These are phyloP conservation scores for Colletotrichum sp. DNA, from an alignment of 2,329 filamentous ascomycete species.

Conservation along the genomic window DNA sequence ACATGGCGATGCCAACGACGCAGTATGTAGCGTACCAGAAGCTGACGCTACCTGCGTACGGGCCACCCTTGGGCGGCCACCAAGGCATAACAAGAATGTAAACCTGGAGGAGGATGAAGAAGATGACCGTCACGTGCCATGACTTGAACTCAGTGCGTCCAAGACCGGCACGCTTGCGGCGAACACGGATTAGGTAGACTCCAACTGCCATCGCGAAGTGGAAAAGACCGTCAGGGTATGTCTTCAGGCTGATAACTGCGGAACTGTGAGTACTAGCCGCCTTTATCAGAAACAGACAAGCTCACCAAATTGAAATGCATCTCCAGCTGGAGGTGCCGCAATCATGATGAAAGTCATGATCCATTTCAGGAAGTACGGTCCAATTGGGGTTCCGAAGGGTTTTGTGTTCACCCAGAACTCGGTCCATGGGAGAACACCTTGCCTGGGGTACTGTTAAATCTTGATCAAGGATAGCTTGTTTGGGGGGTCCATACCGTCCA, in stretches of 20 bases:
- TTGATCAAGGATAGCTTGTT: neutral
- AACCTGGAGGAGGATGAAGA: conserved; percentile 63
- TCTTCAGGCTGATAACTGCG: conserved; percentile 61
- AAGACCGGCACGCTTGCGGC: conserved; percentile 55
- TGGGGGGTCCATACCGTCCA: conserved; percentile 43
- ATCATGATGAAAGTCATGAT: conserved; percentile 64
- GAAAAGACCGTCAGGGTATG: conserved; percentile 66
- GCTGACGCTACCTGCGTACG: conserved; percentile 67
- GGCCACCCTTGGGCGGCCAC: conserved; percentile 68
- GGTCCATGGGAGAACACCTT: conserved; percentile 66
- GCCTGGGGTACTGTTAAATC: conserved; percentile 29
- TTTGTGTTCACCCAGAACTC: conserved; percentile 66
- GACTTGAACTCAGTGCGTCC: conserved; percentile 57
- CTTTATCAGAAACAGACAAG: fast-evolving
- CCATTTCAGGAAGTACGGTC: conserved; percentile 65
- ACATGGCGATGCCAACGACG: conserved; percentile 68
- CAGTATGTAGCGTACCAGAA: conserved; percentile 79
- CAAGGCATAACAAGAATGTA: conserved; percentile 75
- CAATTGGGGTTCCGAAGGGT: conserved; percentile 68
- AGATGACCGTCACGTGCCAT: conserved; percentile 63
- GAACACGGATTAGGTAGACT: conserved; percentile 60
- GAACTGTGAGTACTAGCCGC: neutral
- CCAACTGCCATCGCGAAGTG: conserved; percentile 60
- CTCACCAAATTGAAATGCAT: conserved; percentile 66
- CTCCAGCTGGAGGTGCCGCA: conserved; percentile 62